Percentiles rank a stretch among this genome's conserved stretches.
These are phyloP conservation scores for Globisporangium alternatum DNA, from an alignment of 352 stramenopile species.

Conservation along the genomic window DNA sequence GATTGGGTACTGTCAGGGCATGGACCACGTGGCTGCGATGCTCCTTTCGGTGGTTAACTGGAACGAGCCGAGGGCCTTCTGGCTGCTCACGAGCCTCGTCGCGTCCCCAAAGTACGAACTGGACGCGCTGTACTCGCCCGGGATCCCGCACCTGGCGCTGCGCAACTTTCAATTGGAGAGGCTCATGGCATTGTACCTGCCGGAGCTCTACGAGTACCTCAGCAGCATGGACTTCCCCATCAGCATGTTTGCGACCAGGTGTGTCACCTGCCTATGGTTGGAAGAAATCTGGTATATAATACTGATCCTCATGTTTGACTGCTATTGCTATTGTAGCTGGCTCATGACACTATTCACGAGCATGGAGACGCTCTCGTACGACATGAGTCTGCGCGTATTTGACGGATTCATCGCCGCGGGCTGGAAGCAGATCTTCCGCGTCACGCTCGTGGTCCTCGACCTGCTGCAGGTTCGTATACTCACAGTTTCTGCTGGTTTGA, in stretches of 20 bases:
- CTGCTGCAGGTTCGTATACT: slow-evolving; percentile 35
- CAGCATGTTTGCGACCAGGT: slow-evolving; percentile 69
- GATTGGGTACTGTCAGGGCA: slow-evolving; percentile 74
- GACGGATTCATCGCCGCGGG: slow-evolving; percentile 67
- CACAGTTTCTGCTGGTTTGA: neutral
- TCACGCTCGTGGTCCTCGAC: slow-evolving; percentile 55
- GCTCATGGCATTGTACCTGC: slow-evolving; percentile 40
- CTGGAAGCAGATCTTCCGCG: slow-evolving; percentile 72
- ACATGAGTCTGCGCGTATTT: slow-evolving; percentile 54
- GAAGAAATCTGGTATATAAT: neutral
- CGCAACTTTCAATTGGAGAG: slow-evolving; percentile 70
- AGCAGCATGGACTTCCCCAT: slow-evolving; percentile 60
- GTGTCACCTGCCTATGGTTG: neutral
- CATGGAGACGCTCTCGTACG: slow-evolving; percentile 66
- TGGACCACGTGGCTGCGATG: slow-evolving; percentile 66
- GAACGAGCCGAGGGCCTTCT: slow-evolving; percentile 67
- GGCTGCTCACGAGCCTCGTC: slow-evolving; percentile 60
- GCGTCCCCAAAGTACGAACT: slow-evolving; percentile 55
- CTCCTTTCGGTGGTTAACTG: slow-evolving; percentile 65
- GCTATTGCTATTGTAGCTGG: slow-evolving; percentile 40
- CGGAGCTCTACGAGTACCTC: slow-evolving; percentile 43
- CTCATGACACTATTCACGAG: slow-evolving; percentile 83
- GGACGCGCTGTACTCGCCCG: slow-evolving; percentile 54
- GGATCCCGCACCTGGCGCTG: slow-evolving; percentile 53
- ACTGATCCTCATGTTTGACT: neutral